Conservation (phyloP, 129 eudicot species). For the Artemisia tridentata region DNA sequence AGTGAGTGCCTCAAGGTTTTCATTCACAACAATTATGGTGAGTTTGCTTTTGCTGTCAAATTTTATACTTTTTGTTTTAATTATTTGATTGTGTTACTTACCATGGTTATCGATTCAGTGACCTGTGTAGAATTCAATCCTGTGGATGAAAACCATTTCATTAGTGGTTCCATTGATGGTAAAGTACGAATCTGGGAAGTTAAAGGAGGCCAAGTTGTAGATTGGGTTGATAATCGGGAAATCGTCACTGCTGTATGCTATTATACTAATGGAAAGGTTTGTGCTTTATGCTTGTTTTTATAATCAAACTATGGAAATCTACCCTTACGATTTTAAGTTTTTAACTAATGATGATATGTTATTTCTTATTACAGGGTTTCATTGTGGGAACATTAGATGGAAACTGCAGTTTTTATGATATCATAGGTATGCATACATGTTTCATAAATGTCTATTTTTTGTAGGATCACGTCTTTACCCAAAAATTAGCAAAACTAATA, state of each 20-base stretch:
- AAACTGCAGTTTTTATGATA: conserved; percentile 37
- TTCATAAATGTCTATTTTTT: not conserved
- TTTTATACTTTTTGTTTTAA: not conserved
- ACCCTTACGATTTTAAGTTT: not conserved
- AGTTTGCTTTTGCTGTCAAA: not conserved
- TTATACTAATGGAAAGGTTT: conserved; percentile 38
- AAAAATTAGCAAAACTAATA: no score
- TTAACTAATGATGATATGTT: conserved; percentile 3
- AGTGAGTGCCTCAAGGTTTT: conserved; percentile 56
- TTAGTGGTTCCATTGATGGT: conserved; percentile 40
- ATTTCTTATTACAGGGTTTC: conserved; percentile 25
- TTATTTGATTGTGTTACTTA: not conserved
- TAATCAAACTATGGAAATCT: not conserved
- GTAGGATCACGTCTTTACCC: no score
- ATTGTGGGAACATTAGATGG: conserved; percentile 42
- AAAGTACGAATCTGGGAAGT: conserved; percentile 38
- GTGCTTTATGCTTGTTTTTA: conserved; percentile 3
- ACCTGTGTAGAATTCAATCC: conserved; percentile 80
- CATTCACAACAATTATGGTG: conserved; percentile 67
- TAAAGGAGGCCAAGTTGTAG: conserved; percentile 17
- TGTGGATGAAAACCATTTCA: conserved; percentile 29
- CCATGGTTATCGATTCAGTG: conserved; percentile 56
- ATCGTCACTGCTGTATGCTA: conserved; percentile 36
- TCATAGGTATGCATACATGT: conserved; percentile 21
- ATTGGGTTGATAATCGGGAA: conserved; percentile 35